A percentile compares a stretch with the other conserved stretches of the same genome.
Conservation (phyloP, 176 grass and related monocot genomes). For the Phoenix dactylifera region DNA sequence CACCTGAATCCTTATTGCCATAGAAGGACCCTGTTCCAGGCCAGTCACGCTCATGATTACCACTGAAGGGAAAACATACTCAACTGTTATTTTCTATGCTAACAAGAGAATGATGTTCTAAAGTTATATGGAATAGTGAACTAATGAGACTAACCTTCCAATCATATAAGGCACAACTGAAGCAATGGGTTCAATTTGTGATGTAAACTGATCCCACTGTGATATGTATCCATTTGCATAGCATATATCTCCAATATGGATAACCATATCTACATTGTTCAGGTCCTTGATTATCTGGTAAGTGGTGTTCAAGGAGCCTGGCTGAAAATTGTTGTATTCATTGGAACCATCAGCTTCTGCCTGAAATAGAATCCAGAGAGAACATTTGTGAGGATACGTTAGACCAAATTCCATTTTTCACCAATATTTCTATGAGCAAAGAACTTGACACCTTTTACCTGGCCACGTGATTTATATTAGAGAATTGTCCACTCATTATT, state of each 20-base stretch:
- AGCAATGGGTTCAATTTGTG: conserved; percentile 47
- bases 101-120: no score
- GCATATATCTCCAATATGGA: conserved; percentile 72
- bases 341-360: conserved; percentile 82
- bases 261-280: conserved; percentile 75
- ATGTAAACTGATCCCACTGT: conserved; percentile 95
- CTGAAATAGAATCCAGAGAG: conserved; percentile 20
- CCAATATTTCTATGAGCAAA: no score
- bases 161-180: conserved; percentile 88
- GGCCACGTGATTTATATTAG: no score
- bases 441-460: no score
- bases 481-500: no score
- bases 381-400: no score
- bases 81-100: no score
- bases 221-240: conserved; percentile 92
- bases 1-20: conserved; percentile 68
- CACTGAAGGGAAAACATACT: conserved; percentile 37
- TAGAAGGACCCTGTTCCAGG: conserved; percentile 90
- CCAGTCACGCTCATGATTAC: conserved; percentile 95
- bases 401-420: no score
- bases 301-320: conserved; percentile 74
- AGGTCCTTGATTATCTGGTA: conserved; percentile 76
- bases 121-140: background rate
- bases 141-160: conserved; percentile 46
- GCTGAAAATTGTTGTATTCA: conserved; percentile 71